These are phyloP conservation scores for Volvox reticuliferus DNA, from an alignment of 139 green algal species.

Conservation along the genomic window DNA sequence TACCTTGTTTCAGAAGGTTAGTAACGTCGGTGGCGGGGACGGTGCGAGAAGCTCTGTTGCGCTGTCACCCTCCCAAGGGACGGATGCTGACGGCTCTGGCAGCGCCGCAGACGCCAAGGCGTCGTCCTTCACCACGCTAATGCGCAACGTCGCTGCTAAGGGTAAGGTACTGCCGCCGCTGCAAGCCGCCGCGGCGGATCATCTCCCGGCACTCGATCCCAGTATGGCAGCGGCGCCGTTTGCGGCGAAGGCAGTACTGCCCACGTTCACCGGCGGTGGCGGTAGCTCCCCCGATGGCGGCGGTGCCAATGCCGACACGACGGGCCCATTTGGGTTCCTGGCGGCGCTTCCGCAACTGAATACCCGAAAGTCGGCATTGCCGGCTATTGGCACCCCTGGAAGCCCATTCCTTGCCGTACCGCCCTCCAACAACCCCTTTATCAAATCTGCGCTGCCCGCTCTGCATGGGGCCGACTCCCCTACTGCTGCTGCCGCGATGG, in stretches of 20 bases:
- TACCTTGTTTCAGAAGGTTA: not conserved
- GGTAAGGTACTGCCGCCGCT: not conserved
- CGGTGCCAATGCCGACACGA: not conserved
- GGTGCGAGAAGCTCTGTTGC: not conserved
- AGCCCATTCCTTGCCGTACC: not conserved
- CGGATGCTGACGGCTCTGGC: not conserved
- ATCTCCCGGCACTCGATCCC: not conserved
- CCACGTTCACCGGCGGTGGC: not conserved
- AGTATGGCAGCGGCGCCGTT: not conserved
- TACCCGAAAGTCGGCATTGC: not conserved
- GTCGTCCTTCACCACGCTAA: not conserved
- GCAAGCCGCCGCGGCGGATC: not conserved
- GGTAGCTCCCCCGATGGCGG: not conserved
- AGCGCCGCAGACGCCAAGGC: not conserved
- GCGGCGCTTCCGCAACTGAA: not conserved
- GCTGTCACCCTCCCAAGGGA: not conserved
- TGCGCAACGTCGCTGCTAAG: constrained; percentile 10
- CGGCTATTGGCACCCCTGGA: not conserved
- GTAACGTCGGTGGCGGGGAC: not conserved
- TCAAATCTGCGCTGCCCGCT: not conserved
- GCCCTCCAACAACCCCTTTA: not conserved
- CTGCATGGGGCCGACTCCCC: not conserved
- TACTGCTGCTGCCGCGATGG: not conserved
- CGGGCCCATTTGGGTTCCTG: no score
- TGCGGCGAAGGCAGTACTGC: constrained; percentile 9